A percentile compares a stretch with the other conserved stretches of the same genome.
phyloP scores from a whole-genome alignment of 306 rosid species.

The Inga oerstediana region DNA sequence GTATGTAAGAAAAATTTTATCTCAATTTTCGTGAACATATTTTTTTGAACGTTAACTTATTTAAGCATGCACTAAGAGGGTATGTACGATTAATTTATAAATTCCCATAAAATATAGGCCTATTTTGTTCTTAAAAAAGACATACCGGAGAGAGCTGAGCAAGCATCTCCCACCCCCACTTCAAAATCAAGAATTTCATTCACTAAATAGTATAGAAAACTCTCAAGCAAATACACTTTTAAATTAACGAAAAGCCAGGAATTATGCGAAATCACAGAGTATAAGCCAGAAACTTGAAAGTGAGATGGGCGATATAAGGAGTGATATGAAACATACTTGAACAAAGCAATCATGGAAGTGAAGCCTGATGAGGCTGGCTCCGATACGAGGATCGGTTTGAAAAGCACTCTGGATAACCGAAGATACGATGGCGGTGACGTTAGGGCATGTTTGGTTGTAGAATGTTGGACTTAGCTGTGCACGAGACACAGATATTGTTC shows the following conservation, averaged over 20 bases:
- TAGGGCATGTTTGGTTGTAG: constrained; percentile 36
- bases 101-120: background rate
- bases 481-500: background rate
- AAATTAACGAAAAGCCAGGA: no score
- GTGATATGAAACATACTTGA: constrained; percentile 21
- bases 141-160: no score
- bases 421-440: background rate
- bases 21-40: no score
- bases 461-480: constrained; percentile 31
- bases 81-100: background rate
- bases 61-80: no score
- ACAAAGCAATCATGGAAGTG: constrained; percentile 53
- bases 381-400: constrained; percentile 29
- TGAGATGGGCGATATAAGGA: background rate
- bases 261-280: no score
- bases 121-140: no score
- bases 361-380: constrained; percentile 43
- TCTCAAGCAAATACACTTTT: background rate
- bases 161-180: background rate
- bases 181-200: background rate
- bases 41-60: no score
- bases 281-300: background rate
- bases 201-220: background rate
- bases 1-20: no score
- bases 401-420: constrained; percentile 16